A percentile compares a stretch with the other conserved stretches of the same genome.
Conservation (phyloP, 1,139 yeast species). For the Geotrichum klebahnii region DNA sequence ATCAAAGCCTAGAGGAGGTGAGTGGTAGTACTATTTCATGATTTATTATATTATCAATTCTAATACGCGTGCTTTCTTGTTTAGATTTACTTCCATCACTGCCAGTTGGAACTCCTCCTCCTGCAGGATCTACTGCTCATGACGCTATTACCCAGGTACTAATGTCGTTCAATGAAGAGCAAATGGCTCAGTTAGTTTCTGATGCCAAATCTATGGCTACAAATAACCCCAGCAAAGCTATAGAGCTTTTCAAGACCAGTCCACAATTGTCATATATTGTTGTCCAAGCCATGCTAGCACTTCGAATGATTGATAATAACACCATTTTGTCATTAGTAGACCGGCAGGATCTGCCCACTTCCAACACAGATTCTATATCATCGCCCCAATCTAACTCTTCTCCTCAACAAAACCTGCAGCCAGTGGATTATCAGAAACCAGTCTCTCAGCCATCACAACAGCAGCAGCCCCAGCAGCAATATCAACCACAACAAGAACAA, state of each 20-base stretch:
- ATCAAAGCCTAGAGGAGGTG: conserved; percentile 12
- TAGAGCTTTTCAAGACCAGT: conserved; percentile 56
- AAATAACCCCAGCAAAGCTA: conserved; percentile 58
- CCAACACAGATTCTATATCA: conserved; percentile 25
- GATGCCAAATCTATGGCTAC: conserved; percentile 66
- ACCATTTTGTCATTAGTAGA: conserved; percentile 43
- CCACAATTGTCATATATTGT: conserved; percentile 84
- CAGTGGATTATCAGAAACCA: conserved; percentile 16
- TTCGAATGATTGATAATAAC: conserved; percentile 51
- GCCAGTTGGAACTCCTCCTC: conserved; percentile 42
- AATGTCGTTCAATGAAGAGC: conserved; percentile 51
- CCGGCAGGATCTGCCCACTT: conserved; percentile 23
- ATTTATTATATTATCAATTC: neutral
- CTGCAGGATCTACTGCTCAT: conserved; percentile 49
- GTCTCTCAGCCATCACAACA: conserved; percentile 22
- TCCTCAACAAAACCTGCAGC: conserved; percentile 1
- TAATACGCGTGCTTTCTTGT: neutral
- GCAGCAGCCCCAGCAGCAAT: conserved; percentile 13
- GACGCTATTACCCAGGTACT: conserved; percentile 57
- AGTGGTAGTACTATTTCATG: neutral
- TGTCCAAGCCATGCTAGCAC: conserved; percentile 64
- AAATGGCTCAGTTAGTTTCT: conserved; percentile 50
- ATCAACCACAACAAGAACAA: conserved; percentile 17
- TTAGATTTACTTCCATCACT: conserved; percentile 29
- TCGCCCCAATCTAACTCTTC: neutral